phyloP scores from a whole-genome alignment of 345 rosid species.

The Salix purpurea region DNA sequence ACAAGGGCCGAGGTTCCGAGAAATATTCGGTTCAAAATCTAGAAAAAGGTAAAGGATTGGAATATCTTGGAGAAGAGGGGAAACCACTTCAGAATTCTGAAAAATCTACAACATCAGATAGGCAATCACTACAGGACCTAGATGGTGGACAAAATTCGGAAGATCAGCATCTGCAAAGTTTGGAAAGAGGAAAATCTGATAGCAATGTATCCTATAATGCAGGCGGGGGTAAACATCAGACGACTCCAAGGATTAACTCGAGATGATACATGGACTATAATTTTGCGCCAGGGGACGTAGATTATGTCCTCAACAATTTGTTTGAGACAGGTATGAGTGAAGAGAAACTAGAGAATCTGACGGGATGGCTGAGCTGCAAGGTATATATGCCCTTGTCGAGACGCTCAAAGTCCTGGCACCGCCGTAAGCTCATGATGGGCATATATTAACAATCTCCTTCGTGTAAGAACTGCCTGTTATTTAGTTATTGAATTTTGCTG shows the following conservation, averaged over 20 bases:
- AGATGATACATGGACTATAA: constrained; percentile 27
- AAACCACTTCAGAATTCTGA: background rate
- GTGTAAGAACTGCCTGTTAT: background rate
- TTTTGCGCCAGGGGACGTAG: background rate
- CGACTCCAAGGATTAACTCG: constrained; percentile 27
- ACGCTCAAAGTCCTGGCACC: background rate
- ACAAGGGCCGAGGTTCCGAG: constrained; percentile 35
- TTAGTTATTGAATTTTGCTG: constrained; percentile 12
- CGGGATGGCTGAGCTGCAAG: no score
- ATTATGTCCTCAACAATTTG: background rate
- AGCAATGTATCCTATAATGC: constrained; percentile 21
- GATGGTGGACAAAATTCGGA: constrained; percentile 12
- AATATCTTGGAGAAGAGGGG: constrained; percentile 16
- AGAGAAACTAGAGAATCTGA: background rate
- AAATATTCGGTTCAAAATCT: background rate
- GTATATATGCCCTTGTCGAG: background rate
- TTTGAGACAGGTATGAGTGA: background rate
- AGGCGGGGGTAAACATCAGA: constrained; percentile 20
- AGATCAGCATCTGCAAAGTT: constrained; percentile 11
- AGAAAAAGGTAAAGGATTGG: constrained; percentile 2
- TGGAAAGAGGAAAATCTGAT: constrained; percentile 33
- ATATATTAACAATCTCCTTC: no score
- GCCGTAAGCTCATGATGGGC: background rate
- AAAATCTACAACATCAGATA: constrained; percentile 5
- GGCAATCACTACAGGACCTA: background rate